Conservation (phyloP, 2,329 filamentous ascomycete genomes). For the Claviceps cyperi region DNA sequence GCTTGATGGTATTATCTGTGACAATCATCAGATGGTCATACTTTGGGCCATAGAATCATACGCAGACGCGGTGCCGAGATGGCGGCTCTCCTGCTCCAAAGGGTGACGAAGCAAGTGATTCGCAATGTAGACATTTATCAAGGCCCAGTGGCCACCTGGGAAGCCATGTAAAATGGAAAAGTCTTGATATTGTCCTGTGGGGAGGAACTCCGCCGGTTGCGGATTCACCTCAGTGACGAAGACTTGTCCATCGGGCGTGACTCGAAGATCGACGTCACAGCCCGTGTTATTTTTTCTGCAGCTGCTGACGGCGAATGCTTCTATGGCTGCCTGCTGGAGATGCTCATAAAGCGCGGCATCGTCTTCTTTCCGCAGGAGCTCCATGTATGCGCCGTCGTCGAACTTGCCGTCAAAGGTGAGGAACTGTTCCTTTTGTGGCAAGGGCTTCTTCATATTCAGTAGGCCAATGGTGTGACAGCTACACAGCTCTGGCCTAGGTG, state of each 20-base stretch:
- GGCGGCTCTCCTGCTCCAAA: neutral
- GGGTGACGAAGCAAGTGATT: neutral
- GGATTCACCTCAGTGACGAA: slow-evolving; percentile 1
- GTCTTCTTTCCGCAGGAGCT: neutral
- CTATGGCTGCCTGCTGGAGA: neutral
- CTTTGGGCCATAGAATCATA: neutral
- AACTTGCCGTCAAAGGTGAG: slow-evolving; percentile 1
- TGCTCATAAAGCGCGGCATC: neutral
- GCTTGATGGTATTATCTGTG: neutral
- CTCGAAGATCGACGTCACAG: slow-evolving; percentile 1
- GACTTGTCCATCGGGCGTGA: neutral
- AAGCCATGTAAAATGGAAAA: neutral
- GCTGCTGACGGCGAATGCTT: neutral
- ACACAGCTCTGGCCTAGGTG: neutral
- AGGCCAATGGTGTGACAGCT: neutral
- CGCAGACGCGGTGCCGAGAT: neutral
- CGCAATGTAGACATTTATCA: neutral
- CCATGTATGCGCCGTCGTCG: neutral
- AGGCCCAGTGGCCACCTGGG: neutral
- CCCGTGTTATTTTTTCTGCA: neutral
- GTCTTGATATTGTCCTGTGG: neutral
- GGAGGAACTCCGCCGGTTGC: neutral
- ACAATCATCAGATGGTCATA: neutral
- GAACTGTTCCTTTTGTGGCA: neutral
- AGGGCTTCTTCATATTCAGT: neutral